Evolutionary conservation across 2,329 filamentous ascomycete species (phyloP).

Genomic region (Aureobasidium sp.): DNA sequence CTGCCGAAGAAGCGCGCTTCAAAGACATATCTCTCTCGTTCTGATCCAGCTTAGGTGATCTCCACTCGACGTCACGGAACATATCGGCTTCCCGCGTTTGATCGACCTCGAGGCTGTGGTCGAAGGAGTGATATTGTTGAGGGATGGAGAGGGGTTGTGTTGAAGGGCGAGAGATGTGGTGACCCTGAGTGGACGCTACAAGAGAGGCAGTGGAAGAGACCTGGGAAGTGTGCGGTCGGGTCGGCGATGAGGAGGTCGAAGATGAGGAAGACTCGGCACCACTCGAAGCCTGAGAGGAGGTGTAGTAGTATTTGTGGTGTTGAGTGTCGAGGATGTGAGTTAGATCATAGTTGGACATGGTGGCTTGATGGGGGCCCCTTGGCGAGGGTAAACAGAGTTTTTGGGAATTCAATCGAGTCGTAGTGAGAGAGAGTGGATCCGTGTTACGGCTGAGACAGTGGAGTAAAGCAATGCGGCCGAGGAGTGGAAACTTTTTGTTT

Average conservation of each 20-base stretch:
- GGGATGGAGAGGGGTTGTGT: constrained; percentile 5
- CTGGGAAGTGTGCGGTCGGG: constrained; percentile 1
- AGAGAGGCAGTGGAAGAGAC: neutral
- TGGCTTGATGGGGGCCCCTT: constrained; percentile 1
- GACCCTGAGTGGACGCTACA: neutral
- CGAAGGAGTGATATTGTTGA: neutral
- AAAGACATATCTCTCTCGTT: constrained; percentile 3
- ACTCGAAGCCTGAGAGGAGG: neutral
- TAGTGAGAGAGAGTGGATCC: constrained; percentile 4
- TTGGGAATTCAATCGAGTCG: constrained; percentile 1
- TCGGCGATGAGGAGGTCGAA: neutral
- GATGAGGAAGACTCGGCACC: constrained; percentile 7
- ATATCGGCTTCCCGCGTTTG: constrained; percentile 4
- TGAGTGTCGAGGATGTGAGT: neutral
- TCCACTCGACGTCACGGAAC: constrained; percentile 8
- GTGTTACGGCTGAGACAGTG: constrained; percentile 9
- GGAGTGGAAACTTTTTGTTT: neutral
- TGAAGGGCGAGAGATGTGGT: constrained; percentile 5
- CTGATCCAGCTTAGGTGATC: neutral
- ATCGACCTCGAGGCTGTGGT: neutral
- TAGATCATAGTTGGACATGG: constrained; percentile 6
- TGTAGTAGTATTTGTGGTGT: constrained; percentile 1
- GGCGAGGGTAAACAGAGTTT: constrained; percentile 8
- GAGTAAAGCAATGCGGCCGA: constrained; percentile 3
- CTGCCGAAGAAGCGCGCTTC: constrained; percentile 13